phyloP scores from a whole-genome alignment of 163 green algal species.

The Chloromonas sp. region DNA sequence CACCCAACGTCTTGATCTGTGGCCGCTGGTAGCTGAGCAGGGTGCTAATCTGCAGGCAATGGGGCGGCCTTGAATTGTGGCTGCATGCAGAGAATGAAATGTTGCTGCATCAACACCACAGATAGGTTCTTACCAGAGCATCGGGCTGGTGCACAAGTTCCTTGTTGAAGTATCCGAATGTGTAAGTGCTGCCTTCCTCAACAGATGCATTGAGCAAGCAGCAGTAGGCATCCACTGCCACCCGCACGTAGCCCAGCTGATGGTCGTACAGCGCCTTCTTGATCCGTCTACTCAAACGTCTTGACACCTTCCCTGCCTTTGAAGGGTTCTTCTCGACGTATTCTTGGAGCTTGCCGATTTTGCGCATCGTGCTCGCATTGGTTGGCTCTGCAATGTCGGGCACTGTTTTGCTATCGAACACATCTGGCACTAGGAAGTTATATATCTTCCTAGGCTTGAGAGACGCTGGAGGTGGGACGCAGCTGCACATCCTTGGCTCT shows the following conservation, averaged over 20 bases:
- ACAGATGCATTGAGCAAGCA: slow-evolving; percentile 21
- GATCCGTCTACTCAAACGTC: slow-evolving; percentile 38
- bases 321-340: slow-evolving; percentile 42
- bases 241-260: slow-evolving; percentile 32
- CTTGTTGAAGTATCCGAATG: slow-evolving; percentile 39
- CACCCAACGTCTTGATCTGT: slow-evolving; percentile 39
- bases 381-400: slow-evolving; percentile 21
- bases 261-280: slow-evolving; percentile 26
- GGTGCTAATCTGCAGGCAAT: too few species aligned
- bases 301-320: slow-evolving; percentile 47
- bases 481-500: slow-evolving; percentile 22
- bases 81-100: background rate
- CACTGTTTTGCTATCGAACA: slow-evolving; percentile 24
- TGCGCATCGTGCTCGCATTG: slow-evolving; percentile 23
- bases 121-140: slow-evolving; percentile 22
- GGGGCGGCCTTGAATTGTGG: too few species aligned
- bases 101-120: background rate
- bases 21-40: too few species aligned
- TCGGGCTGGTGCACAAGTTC: slow-evolving; percentile 45
- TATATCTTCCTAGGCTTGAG: slow-evolving; percentile 46
- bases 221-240: slow-evolving; percentile 39
- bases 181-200: slow-evolving; percentile 24
- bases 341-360: slow-evolving; percentile 49
- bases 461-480: slow-evolving; percentile 41
- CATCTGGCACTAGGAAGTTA: slow-evolving; percentile 38